Evolutionary conservation across 352 stramenopile genomes (phyloP).

Genomic region (Phytophthora rubi): DNA sequence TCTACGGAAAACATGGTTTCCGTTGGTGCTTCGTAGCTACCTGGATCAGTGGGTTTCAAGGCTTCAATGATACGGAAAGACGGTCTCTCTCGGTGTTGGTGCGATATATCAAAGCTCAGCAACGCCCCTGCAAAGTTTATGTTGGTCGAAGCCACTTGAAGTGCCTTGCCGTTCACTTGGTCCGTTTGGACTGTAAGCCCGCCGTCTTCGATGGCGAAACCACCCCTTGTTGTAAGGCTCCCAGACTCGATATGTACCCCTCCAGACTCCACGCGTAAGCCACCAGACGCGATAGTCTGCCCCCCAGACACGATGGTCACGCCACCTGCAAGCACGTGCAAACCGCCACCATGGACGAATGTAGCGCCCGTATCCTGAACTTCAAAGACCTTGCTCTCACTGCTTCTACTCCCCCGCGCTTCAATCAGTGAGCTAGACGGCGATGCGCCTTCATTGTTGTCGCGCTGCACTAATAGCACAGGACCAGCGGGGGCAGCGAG

Average conservation of each 20-base stretch:
- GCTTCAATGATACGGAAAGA: conserved; percentile 65
- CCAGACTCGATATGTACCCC: conserved; percentile 62
- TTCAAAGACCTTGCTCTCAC: conserved; percentile 56
- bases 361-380: conserved; percentile 58
- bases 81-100: conserved; percentile 28
- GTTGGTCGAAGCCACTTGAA: conserved; percentile 55
- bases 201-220: conserved; percentile 69
- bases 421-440: conserved; percentile 41
- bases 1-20: conserved; percentile 53
- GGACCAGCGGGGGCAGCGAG: conserved; percentile 23
- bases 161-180: conserved; percentile 49
- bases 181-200: conserved; percentile 57
- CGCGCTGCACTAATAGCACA: conserved; percentile 37
- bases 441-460: conserved; percentile 17
- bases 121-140: conserved; percentile 59
- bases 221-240: conserved; percentile 55
- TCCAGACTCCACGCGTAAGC: conserved; percentile 59
- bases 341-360: conserved; percentile 57
- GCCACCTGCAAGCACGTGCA: conserved; percentile 59
- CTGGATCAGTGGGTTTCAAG: conserved; percentile 12
- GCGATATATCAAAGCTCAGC: conserved; percentile 52
- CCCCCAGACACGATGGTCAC: conserved; percentile 63
- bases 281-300: conserved; percentile 64
- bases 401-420: conserved; percentile 27
- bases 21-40: not conserved